Conservation (phyloP, 805 yeast species). For the Metschnikowia lachancei region DNA sequence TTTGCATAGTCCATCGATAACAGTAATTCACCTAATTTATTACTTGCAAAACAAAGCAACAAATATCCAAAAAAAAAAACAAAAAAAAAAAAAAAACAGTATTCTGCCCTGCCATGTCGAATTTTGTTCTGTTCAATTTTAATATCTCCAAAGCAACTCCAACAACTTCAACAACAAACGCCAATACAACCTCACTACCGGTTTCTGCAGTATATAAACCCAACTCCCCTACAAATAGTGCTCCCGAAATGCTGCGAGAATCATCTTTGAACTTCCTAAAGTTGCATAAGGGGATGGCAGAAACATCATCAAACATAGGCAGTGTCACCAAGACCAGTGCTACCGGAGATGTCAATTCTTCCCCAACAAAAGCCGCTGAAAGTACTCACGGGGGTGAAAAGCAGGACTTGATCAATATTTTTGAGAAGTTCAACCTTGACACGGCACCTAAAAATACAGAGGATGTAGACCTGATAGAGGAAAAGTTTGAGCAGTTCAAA, state of each 20-base stretch:
- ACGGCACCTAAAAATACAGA: neutral
- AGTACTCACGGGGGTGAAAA: slow-evolving; percentile 13
- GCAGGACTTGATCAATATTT: slow-evolving; percentile 11
- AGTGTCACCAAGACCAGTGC: slow-evolving; percentile 5
- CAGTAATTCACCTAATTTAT: neutral
- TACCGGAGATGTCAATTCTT: slow-evolving; percentile 20
- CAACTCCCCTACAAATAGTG: slow-evolving; percentile 1
- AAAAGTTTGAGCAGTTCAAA: slow-evolving; percentile 13
- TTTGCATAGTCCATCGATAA: neutral
- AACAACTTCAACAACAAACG: slow-evolving; percentile 42
- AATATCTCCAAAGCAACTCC: slow-evolving; percentile 39
- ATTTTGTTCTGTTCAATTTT: slow-evolving; percentile 19
- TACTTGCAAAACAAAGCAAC: neutral
- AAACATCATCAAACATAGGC: slow-evolving; percentile 9
- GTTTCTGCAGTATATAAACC: slow-evolving; percentile 14
- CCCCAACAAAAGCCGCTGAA: slow-evolving; percentile 22
- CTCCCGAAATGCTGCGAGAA: neutral
- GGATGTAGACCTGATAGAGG: slow-evolving; percentile 15
- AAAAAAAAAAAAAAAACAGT: too few relatives aligned
- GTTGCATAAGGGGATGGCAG: slow-evolving; percentile 1
- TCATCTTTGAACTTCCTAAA: slow-evolving; percentile 2
- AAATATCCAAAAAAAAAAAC: too few relatives aligned
- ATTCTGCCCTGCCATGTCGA: slow-evolving; percentile 5
- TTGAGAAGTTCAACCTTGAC: slow-evolving; percentile 13
- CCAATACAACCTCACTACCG: slow-evolving; percentile 25